These are phyloP conservation scores for Jatropha curcas DNA, from an alignment of 345 rosid genomes.

Conservation along the genomic window DNA sequence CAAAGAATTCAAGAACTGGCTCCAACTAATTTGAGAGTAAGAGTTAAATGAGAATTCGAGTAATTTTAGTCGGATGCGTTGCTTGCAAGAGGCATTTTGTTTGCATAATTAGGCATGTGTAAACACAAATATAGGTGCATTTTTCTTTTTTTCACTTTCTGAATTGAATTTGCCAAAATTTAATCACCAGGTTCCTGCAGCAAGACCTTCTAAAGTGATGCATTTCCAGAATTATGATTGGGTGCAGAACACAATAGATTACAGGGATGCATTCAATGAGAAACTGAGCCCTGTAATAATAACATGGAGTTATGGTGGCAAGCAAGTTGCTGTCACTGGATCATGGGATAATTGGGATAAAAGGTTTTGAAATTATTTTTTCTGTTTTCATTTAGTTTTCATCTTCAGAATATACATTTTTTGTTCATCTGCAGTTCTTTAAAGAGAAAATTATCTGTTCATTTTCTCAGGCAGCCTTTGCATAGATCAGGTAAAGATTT, in stretches of 20 bases:
- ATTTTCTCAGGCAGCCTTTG: slow-evolving; percentile 45
- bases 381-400: not conserved
- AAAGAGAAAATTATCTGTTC: not conserved
- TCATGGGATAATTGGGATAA: slow-evolving; percentile 66
- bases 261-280: slow-evolving; percentile 23
- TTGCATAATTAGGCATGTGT: not conserved
- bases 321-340: slow-evolving; percentile 59
- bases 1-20: not conserved
- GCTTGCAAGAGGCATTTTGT: no score
- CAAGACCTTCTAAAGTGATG: slow-evolving; percentile 22
- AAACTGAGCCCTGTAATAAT: slow-evolving; percentile 42
- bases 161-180: slow-evolving; percentile 13
- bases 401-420: not conserved
- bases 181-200: slow-evolving; percentile 33
- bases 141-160: no score
- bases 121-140: not conserved
- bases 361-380: slow-evolving; percentile 32
- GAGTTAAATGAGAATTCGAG: not conserved
- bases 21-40: not conserved
- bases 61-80: not conserved
- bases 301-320: slow-evolving; percentile 62
- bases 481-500: slow-evolving; percentile 50
- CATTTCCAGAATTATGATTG: slow-evolving; percentile 18
- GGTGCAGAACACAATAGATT: slow-evolving; percentile 19
- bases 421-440: not conserved